These are phyloP conservation scores for Septoria petroselini DNA, from an alignment of 2,329 filamentous ascomycete genomes.

Conservation along the genomic window DNA sequence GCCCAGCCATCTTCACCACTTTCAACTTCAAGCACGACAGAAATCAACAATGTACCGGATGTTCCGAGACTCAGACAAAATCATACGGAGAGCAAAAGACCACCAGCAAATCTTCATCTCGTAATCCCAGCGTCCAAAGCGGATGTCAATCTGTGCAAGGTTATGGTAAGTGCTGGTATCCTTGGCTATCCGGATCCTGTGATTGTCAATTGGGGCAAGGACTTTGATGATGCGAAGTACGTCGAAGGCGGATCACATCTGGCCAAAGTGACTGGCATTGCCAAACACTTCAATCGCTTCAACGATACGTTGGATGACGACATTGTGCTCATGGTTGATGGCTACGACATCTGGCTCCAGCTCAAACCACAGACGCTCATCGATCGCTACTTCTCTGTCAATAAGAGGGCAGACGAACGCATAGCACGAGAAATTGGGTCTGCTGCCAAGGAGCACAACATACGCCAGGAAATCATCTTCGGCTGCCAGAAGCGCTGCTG, in stretches of 20 bases:
- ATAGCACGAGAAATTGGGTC: conserved; percentile 41
- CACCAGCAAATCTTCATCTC: conserved; percentile 28
- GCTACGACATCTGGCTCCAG: conserved; percentile 63
- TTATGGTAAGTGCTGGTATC: conserved; percentile 28
- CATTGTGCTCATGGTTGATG: conserved; percentile 62
- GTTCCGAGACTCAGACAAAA: conserved; percentile 7
- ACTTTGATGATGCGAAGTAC: conserved; percentile 19
- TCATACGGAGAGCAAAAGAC: conserved; percentile 8
- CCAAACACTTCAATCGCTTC: conserved; percentile 28
- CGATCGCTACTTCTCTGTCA: conserved; percentile 41
- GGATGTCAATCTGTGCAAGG: conserved; percentile 31
- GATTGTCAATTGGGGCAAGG: conserved; percentile 28
- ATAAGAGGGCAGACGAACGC: conserved; percentile 44
- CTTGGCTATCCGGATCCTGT: conserved; percentile 30
- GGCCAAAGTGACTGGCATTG: conserved; percentile 31
- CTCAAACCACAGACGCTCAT: conserved; percentile 62
- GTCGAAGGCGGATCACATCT: conserved; percentile 36
- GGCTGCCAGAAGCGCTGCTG: conserved; percentile 55
- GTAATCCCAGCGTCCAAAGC: conserved; percentile 28
- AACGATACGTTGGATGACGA: conserved; percentile 42
- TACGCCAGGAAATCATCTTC: conserved; percentile 56
- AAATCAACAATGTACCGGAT: neutral
- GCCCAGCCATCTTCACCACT: conserved; percentile 1
- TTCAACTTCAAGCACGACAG: conserved; percentile 2
- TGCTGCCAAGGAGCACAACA: conserved; percentile 34